Base-by-base conservation (phyloP, 202 grass and related monocot species). In the Carex sylvatica region DNA sequence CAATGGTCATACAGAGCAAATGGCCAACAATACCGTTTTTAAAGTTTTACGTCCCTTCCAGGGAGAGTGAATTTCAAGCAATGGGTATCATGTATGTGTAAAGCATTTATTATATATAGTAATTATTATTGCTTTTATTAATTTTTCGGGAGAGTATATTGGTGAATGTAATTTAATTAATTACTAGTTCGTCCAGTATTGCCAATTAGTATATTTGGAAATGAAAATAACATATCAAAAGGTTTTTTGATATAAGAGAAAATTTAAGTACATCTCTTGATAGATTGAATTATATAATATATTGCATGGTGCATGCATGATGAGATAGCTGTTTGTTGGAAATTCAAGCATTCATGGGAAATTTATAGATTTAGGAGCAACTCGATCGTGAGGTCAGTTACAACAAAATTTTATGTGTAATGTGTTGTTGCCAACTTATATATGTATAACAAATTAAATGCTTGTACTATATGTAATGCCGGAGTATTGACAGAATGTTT, bases 11-110 rank as follows among this genome's bases (percentile, higher is more conserved):
- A 79, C 23, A 13, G 9, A 42, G 16, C 55, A 60, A 79, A 31
- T 61, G 26, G 75, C 75, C 75, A 79, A 59, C 54, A 33, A 52
- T 79, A 20, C n/a, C 20, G 30, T 38, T 60, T 62, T 62, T 38
- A 13, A 80, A 46, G 3, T 74, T 53, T 51, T 40, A 79, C 55
- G 9, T 79, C 16, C 15, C 54, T 13, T 60, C 7, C 56, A 26
- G 33, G 12, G 54, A 80, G 56, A 80, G 56, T 80, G 63, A 63
- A 80, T 80, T 33, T 63, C 18, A 80, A 80, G 49, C 33, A 38
- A 63, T 22, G 31, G 4, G 18, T 71, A 46, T 65, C 11, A 65
- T 70, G 30, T 4, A 70, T 70, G 66, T 36, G 2, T 28, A 20
- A 70, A 59, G 56, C 18, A n/a, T 59, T 19, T 8, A 49, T 49